phyloP scores from a whole-genome alignment of 441 rosid species.

The Syzygium malaccense region DNA sequence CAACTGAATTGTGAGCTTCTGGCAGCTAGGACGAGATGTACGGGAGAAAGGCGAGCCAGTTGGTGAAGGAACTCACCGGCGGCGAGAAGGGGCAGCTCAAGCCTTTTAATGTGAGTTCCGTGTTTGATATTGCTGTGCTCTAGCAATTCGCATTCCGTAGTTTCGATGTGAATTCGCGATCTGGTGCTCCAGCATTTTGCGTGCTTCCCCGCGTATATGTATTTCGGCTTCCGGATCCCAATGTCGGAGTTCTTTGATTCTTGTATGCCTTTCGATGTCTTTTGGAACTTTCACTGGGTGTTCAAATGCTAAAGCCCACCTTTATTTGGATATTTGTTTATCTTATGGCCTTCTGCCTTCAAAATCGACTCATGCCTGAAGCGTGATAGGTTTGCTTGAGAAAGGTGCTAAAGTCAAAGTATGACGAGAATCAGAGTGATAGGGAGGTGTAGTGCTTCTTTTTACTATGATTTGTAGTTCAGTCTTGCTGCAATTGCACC shows the following conservation, averaged over 20 bases:
- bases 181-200: background rate
- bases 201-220: background rate
- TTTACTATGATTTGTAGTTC: background rate
- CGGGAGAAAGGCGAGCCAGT: slow-evolving; percentile 67
- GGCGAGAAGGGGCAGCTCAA: slow-evolving; percentile 71
- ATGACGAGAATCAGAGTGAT: background rate
- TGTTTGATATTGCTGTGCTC: background rate
- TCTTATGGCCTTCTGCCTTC: background rate
- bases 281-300: background rate
- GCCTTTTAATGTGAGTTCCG: slow-evolving; percentile 47
- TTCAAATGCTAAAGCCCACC: background rate
- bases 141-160: background rate
- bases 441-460: background rate
- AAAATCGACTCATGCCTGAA: background rate
- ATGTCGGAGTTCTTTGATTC: background rate
- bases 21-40: slow-evolving; percentile 30
- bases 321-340: background rate
- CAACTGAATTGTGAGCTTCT: background rate
- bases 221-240: background rate
- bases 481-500: background rate
- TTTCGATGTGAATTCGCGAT: background rate
- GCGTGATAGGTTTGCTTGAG: background rate
- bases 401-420: background rate
- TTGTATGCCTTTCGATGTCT: background rate
- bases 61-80: slow-evolving; percentile 55